phyloP scores from a whole-genome alignment of 2,329 filamentous ascomycete species.

The Colletotrichum paranaense region DNA sequence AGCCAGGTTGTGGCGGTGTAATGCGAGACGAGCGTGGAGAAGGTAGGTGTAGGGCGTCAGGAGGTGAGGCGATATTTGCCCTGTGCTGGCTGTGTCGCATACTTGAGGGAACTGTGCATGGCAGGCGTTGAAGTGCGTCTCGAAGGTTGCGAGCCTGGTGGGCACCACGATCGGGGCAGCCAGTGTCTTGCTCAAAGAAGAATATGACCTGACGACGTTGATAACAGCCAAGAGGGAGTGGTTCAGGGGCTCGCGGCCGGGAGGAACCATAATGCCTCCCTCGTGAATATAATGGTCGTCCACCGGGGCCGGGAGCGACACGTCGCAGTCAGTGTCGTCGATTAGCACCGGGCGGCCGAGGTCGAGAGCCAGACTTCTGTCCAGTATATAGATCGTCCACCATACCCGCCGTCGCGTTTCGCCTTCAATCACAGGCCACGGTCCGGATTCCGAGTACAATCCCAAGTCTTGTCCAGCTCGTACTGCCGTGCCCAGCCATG shows the following conservation, averaged over 20 bases:
- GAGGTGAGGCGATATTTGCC: constrained; percentile 77
- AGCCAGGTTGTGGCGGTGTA: constrained; percentile 90
- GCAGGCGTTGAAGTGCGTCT: constrained; percentile 82
- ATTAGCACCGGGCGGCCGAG: constrained; percentile 85
- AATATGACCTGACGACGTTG: constrained; percentile 82
- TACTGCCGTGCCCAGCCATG: constrained; percentile 84
- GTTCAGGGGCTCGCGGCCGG: constrained; percentile 66
- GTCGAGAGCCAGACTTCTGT: constrained; percentile 84
- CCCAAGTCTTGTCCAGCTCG: constrained; percentile 86
- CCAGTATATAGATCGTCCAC: constrained; percentile 94
- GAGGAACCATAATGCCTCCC: constrained; percentile 64
- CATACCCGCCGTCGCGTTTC: constrained; percentile 91
- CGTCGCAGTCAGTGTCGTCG: constrained; percentile 88
- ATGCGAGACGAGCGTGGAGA: constrained; percentile 83
- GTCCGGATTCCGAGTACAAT: constrained; percentile 79
- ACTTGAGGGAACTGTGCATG: constrained; percentile 79
- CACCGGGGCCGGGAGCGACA: constrained; percentile 80
- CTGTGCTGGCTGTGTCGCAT: constrained; percentile 75
- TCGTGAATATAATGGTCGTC: constrained; percentile 83
- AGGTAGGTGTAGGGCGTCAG: constrained; percentile 82
- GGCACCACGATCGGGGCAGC: constrained; percentile 74
- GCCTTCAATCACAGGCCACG: constrained; percentile 79
- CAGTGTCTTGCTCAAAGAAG: constrained; percentile 77
- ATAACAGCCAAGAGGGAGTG: constrained; percentile 83
- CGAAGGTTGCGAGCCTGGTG: constrained; percentile 79